Evolutionary conservation across 2,329 filamentous ascomycete genomes (phyloP), one percentile per base, ranked within the genome.

Genomic region (Falciphora oryzae): DNA sequence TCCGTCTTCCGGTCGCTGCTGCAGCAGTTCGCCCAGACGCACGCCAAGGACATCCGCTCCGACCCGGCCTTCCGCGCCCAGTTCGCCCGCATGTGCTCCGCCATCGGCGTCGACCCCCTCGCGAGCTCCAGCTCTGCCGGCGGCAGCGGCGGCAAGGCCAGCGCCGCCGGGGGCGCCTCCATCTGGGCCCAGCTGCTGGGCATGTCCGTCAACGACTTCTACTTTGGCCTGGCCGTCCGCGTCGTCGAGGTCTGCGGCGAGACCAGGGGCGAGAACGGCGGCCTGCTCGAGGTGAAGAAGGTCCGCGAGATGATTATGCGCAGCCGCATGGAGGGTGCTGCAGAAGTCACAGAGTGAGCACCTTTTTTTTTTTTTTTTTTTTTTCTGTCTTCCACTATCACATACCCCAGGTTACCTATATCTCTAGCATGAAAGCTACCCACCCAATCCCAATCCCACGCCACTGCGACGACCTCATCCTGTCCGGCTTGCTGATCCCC

Each of bases 1-100:
- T 89, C 93, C 69, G 93, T 98, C 73, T 99, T 99, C 83, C 93
- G 96, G 73, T 95, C 92, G 25, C 85, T 97, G 14, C 87, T 99
- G 7, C 93, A 97, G 79, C 93, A 96, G 77, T 99, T 99, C 77
- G 92, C 93, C 59, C 85, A 94, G 73, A 96, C 94, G 62, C 95
- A 99, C 82, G 91, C 90, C 70, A 93, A 93, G 74, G 95, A 97
- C 72, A 99, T 99, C 66, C 93, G 94, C 68, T 96, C 93, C 2
- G 93, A 98, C 75, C 95, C 95, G 7, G 89, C 87, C 11, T 99
- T 99, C 77, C 92, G 95, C 67, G 93, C 94, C 44, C 94, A 99
- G 77, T 99, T 99, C 74, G 94, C 95, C 3, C 92, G 94, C 75
- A 99, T 99, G 95, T 99, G 95, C 79, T 88, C 93, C 72, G 93